Base-by-base conservation (phyloP, 2,329 filamentous ascomycete genomes). In the Talaromyces islandicus region DNA sequence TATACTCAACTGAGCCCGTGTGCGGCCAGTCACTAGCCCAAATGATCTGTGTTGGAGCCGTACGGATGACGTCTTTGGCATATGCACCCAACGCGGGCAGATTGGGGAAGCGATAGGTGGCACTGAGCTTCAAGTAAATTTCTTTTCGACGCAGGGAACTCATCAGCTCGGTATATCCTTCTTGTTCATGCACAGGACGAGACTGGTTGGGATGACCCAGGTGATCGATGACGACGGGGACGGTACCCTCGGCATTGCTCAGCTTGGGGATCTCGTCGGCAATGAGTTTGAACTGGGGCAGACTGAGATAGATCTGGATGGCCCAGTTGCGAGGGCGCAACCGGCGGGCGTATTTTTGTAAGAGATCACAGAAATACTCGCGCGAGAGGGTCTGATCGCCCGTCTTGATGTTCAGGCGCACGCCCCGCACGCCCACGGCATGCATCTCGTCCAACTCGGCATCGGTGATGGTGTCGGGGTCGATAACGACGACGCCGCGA, bases 401-500 rank as follows among this genome's bases (percentile, higher is more conserved):
- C 19, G 57, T 35, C 48, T 50, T 25, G 27, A 87, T 73, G 67
- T 87, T 88, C 43, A 87, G 66, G n/a, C 85, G 78, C 9, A 86
- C 80, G 10, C 84, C 85, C 38, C 85, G 78, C 0, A 86, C 84
- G 1, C 85, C 85, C 7, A 83, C 68, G 0, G 68, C 64, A 70
- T 87, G 82, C 85, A 85, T 87, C 62, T 77, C 70, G 12, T 71
- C 65, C 19, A 87, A 70, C 6, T 76, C 79, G 1, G 72, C 64
- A 3, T 60, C 30, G 1, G 72, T 67, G 2, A 76, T 76, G 4
- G 64, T 71, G 1, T 70, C 68, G 0, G 83, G 80, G 59, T 87
- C 81, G 64, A 87, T 80, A 7, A 78, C 76, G 2, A 87, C 81
- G 7, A 88, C 80, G 1, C 78, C 85, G 50, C 85, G 75, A 6